Conservation (phyloP, 495 filamentous ascomycete species). For the Penicillium roqueforti region DNA sequence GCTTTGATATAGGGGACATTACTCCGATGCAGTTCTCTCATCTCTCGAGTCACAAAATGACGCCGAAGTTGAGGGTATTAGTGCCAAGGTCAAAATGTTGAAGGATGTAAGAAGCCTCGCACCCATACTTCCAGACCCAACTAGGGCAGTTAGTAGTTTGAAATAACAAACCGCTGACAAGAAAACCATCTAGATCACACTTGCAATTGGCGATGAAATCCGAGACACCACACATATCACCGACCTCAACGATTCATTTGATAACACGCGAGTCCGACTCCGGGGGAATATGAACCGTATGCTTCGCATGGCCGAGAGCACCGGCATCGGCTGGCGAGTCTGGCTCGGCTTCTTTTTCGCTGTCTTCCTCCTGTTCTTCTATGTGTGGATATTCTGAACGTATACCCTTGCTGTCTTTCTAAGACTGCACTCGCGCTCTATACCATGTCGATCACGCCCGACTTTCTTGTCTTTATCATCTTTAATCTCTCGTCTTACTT, state of each 20-base stretch:
- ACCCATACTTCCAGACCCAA: neutral
- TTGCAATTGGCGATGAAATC: constrained; percentile 93
- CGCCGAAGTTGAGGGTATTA: constrained; percentile 79
- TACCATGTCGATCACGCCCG: neutral
- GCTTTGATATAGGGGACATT: constrained; percentile 65
- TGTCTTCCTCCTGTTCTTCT: constrained; percentile 77
- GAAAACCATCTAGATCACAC: constrained; percentile 60
- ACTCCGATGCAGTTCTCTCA: constrained; percentile 86
- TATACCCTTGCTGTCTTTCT: neutral
- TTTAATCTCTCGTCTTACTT: constrained; percentile 4
- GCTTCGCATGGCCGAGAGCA: constrained; percentile 90
- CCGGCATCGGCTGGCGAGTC: constrained; percentile 89
- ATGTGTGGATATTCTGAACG: constrained; percentile 73
- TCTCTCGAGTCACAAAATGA: constrained; percentile 97
- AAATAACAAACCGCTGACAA: constrained; percentile 5
- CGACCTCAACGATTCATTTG: constrained; percentile 81
- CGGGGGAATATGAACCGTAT: constrained; percentile 94
- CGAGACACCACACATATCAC: constrained; percentile 77
- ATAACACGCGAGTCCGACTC: constrained; percentile 72
- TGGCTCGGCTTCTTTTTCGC: constrained; percentile 84
- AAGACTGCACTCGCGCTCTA: neutral
- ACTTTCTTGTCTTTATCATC: neutral
- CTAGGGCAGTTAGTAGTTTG: neutral
- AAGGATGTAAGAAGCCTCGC: constrained; percentile 70
- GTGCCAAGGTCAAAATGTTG: constrained; percentile 83